Evolutionary conservation across 1,284 basidiomycete species (phyloP).

Genomic region (Agroathelia rolfsii): DNA sequence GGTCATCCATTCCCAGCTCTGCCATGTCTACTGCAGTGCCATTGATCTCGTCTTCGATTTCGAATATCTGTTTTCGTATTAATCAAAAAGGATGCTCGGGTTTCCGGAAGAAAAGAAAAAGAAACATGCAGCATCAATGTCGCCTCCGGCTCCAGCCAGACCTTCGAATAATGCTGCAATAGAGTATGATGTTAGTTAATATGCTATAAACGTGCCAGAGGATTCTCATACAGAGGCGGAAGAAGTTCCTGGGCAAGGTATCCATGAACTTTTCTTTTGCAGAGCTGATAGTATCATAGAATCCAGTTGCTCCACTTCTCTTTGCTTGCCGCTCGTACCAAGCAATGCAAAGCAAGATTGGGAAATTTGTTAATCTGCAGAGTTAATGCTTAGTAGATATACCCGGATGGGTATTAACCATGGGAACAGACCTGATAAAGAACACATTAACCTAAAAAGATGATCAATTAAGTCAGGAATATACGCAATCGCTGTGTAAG

Average conservation of each 20-base stretch:
- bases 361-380: conserved; percentile 70
- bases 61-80: conserved; percentile 55
- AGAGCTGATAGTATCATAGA: conserved; percentile 63
- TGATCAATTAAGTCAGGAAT: conserved; percentile 7
- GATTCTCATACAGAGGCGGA: conserved; percentile 53
- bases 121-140: conserved; percentile 59
- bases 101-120: conserved; percentile 2
- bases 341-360: conserved; percentile 74
- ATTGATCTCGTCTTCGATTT: conserved; percentile 64
- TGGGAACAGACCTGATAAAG: conserved; percentile 48
- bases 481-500: conserved; percentile 6
- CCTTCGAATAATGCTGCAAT: conserved; percentile 69
- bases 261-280: conserved; percentile 63
- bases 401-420: conserved; percentile 13
- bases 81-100: conserved; percentile 3
- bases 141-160: conserved; percentile 58
- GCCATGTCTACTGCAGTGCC: conserved; percentile 46
- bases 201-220: conserved; percentile 2
- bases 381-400: conserved; percentile 4
- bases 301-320: conserved; percentile 45
- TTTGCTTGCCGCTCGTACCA: conserved; percentile 78
- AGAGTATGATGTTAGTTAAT: conserved; percentile 9
- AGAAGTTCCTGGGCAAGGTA: conserved; percentile 59
- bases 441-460: conserved; percentile 70
- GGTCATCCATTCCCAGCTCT: conserved; percentile 15